Evolutionary conservation across 257 asterid species (phyloP), one percentile per base, ranked within the genome.

Genomic region (Agastache rugosa): DNA sequence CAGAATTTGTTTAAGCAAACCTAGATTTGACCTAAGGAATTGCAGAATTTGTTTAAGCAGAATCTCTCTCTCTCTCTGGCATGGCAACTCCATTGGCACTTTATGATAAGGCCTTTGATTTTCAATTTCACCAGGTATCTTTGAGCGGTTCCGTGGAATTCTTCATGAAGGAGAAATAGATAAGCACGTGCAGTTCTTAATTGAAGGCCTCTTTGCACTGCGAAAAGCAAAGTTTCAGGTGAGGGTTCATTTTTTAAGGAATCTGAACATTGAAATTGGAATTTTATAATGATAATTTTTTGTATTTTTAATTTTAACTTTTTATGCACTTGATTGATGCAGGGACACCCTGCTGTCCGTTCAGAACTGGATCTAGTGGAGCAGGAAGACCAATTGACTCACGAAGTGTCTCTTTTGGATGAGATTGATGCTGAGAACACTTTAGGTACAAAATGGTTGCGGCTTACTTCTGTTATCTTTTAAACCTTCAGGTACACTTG

Each of bases 161-260:
- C 99, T 94, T 70, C 97, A 90, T 41, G 98, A 92, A 86, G 99
- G 99, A 70, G 96, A 94, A 79, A 92, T 92, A 20, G 98, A 92
- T 77, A 92, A 92, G 56, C 87, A 97, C 37, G 99, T 90, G 34
- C 98, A 90, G 56, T 95, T 85, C 74, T 82, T 90, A 58, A 95
- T 95, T 34, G 99, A 95, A 85, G 93, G n/a, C n/a, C n/a, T n/a
- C n/a, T n/a, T n/a, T n/a, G n/a, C n/a, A n/a, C n/a, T n/a, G n/a
- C n/a, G n/a, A 56, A 95, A 90, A 86, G 93, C 98, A 1, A 95
- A 95, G 86, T 95, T 95, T 71, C 93, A 87, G 96, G 98, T 93
- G 67, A 61, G 80, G 19, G n/a, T 51, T 66, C 25, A 31, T 53
- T 54, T 51, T 35, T 10, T n/a, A n/a, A n/a, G n/a, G n/a, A n/a